phyloP scores from a whole-genome alignment of 2,329 filamentous ascomycete species.

The Arthrobotrys sinensis region DNA sequence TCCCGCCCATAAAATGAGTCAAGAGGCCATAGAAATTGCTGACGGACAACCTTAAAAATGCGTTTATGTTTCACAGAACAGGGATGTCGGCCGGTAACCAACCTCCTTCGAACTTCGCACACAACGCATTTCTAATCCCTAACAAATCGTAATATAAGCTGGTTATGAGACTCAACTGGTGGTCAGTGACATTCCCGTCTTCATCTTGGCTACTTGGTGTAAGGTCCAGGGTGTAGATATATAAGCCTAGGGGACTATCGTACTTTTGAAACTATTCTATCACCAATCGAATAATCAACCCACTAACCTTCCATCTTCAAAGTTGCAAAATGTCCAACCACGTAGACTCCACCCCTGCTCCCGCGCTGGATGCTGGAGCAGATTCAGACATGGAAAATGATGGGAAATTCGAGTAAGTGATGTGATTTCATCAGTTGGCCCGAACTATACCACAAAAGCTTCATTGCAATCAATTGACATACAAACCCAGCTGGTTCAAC shows the following conservation, averaged over 20 bases:
- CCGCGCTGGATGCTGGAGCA: neutral
- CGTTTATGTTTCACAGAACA: neutral
- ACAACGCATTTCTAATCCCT: conserved; percentile 16
- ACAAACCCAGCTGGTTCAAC: conserved; percentile 36
- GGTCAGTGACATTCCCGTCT: neutral
- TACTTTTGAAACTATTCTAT: neutral
- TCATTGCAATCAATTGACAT: neutral
- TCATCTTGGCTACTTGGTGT: neutral
- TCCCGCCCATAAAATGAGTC: conserved; percentile 11
- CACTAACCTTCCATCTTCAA: too few relatives aligned
- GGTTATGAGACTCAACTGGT: neutral
- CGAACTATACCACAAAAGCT: neutral
- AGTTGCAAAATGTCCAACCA: neutral
- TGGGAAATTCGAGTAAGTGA: conserved; percentile 1
- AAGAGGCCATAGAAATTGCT: neutral
- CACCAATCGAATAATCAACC: too few relatives aligned
- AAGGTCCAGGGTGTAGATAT: neutral
- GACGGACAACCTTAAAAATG: neutral
- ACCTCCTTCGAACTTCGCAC: neutral
- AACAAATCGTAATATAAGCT: neutral
- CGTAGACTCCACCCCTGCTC: neutral
- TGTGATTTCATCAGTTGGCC: neutral
- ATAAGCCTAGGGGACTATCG: neutral
- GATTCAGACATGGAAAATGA: neutral
- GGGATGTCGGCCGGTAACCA: neutral